phyloP scores from a whole-genome alignment of 2,329 filamentous ascomycete genomes.

The Boeremia exigua region DNA sequence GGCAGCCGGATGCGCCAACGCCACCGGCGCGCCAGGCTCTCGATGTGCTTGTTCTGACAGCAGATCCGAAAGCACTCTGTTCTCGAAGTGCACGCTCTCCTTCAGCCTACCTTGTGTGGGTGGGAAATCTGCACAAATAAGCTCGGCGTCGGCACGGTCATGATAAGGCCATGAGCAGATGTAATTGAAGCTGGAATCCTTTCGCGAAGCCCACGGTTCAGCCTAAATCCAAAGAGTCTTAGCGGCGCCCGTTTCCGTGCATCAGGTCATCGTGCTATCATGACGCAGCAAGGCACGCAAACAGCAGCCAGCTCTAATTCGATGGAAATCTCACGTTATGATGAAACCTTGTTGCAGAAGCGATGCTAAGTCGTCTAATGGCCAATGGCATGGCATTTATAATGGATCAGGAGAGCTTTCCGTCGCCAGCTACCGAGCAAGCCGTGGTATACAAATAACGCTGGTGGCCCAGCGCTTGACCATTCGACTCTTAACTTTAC shows the following conservation, averaged over 20 bases:
- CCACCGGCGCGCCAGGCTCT: not conserved
- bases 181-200: not conserved
- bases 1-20: constrained; percentile 9
- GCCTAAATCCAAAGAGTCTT: not conserved
- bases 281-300: constrained; percentile 16
- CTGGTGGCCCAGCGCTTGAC: constrained; percentile 12
- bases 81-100: no score
- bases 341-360: constrained; percentile 24
- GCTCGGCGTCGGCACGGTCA: not conserved
- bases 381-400: constrained; percentile 24
- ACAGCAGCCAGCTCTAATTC: constrained; percentile 19
- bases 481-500: constrained; percentile 5
- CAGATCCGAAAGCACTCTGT: not conserved
- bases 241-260: not conserved
- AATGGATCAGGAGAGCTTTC: constrained; percentile 23
- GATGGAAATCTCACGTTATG: constrained; percentile 26
- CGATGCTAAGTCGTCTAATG: constrained; percentile 2
- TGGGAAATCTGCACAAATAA: not conserved
- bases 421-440: constrained; percentile 4
- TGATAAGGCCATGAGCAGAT: constrained; percentile 13
- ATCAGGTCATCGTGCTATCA: constrained; percentile 20
- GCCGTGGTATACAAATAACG: constrained; percentile 9
- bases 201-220: not conserved
- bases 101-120: not conserved
- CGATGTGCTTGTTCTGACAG: not conserved